Percentiles rank a stretch among this genome's conserved stretches.
Conservation (phyloP, 2,329 filamentous ascomycete genomes). For the Alternaria atra region DNA sequence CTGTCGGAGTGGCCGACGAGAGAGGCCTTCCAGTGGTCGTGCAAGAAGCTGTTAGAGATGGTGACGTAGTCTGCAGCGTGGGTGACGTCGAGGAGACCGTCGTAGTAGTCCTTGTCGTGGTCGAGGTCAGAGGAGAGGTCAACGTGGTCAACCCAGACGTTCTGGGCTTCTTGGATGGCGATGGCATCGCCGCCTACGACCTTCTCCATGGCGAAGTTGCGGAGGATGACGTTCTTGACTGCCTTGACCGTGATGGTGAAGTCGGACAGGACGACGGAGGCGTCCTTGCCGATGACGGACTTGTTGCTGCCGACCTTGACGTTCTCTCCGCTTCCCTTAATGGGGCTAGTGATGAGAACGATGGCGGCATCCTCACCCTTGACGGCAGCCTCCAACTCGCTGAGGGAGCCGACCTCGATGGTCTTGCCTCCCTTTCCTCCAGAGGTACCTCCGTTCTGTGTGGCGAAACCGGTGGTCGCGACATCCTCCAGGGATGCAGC, state of each 20-base stretch:
- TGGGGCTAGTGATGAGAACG: constrained; percentile 58
- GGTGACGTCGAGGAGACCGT: constrained; percentile 71
- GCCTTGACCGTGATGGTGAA: constrained; percentile 60
- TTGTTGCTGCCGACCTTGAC: constrained; percentile 61
- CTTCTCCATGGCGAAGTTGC: constrained; percentile 64
- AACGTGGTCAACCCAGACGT: constrained; percentile 73
- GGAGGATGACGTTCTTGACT: constrained; percentile 64
- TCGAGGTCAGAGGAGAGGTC: constrained; percentile 68
- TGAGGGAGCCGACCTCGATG: constrained; percentile 47
- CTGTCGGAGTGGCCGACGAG: constrained; percentile 68
- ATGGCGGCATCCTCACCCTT: constrained; percentile 55
- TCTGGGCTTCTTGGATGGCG: constrained; percentile 57
- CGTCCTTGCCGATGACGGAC: constrained; percentile 61
- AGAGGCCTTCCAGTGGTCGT: constrained; percentile 68
- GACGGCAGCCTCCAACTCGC: constrained; percentile 57
- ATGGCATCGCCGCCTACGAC: constrained; percentile 63
- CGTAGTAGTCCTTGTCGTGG: constrained; percentile 74
- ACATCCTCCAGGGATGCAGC: constrained; percentile 39
- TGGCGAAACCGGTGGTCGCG: constrained; percentile 45
- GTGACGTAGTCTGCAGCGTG: constrained; percentile 71
- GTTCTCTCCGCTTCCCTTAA: constrained; percentile 52
- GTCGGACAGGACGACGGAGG: constrained; percentile 56
- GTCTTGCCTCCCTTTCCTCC: constrained; percentile 51
- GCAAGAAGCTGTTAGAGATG: constrained; percentile 62
- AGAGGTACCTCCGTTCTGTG: constrained; percentile 49